Conservation (phyloP, 2,329 filamentous ascomycete species). For the Penicillium sp. region DNA sequence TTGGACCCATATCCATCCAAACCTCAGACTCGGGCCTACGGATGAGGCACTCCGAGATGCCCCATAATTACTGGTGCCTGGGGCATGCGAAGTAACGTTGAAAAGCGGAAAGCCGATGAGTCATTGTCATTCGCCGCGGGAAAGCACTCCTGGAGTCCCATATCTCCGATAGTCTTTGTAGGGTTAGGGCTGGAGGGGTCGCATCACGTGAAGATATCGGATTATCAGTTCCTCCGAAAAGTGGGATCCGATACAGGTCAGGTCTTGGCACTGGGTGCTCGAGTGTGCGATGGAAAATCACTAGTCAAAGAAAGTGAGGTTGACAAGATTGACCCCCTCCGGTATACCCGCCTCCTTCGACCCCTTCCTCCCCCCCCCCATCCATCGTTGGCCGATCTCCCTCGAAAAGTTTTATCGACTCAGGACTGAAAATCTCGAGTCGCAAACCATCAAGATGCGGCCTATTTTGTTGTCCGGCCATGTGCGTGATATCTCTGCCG, state of each 20-base stretch:
- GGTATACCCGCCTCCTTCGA: slow-evolving; percentile 20
- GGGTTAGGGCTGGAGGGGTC: slow-evolving; percentile 21
- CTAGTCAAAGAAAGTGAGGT: slow-evolving; percentile 25
- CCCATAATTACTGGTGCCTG: neutral
- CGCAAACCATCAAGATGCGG: slow-evolving; percentile 64
- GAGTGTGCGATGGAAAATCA: slow-evolving; percentile 41
- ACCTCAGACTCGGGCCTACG: too few relatives aligned
- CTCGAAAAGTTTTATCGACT: slow-evolving; percentile 17
- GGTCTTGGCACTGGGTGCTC: slow-evolving; percentile 31
- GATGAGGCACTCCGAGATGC: too few relatives aligned
- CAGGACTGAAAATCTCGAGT: too few relatives aligned
- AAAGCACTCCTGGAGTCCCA: neutral
- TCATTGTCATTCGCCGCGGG: neutral
- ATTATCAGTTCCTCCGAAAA: slow-evolving; percentile 20
- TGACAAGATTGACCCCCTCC: slow-evolving; percentile 29
- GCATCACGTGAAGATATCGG: slow-evolving; percentile 28
- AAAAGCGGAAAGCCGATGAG: neutral
- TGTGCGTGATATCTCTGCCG: slow-evolving; percentile 44
- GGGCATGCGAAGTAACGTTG: neutral
- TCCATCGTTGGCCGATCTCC: slow-evolving; percentile 14
- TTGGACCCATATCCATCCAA: too few relatives aligned
- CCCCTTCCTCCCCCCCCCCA: slow-evolving; percentile 19
- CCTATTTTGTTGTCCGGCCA: slow-evolving; percentile 94
- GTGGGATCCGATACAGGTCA: slow-evolving; percentile 17
- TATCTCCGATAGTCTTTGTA: neutral